These are phyloP conservation scores for Alternaria gaisen DNA, from an alignment of 2,329 filamentous ascomycete genomes.

Conservation along the genomic window DNA sequence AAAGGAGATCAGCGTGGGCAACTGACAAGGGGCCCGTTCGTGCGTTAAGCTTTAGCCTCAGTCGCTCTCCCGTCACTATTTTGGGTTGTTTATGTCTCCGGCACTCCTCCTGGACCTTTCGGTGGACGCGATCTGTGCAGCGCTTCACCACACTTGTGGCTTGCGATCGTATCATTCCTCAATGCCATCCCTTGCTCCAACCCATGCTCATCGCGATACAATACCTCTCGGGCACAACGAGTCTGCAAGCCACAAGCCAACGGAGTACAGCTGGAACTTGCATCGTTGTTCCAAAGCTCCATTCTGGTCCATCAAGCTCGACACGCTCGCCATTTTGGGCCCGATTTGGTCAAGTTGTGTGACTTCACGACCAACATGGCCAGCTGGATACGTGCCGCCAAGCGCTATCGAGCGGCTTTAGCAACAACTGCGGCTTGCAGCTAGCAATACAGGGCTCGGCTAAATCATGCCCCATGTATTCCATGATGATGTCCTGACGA, in stretches of 20 bases:
- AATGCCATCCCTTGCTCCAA: slow-evolving; percentile 19
- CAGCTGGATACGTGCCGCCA: slow-evolving; percentile 3
- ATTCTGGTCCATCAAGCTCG: slow-evolving; percentile 12
- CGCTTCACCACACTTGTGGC: slow-evolving; percentile 8
- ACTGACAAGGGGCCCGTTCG: slow-evolving; percentile 16
- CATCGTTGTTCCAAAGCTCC: slow-evolving; percentile 1
- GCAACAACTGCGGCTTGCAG: slow-evolving; percentile 15
- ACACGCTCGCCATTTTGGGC: background rate
- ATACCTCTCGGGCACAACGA: slow-evolving; percentile 12
- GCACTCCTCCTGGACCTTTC: slow-evolving; percentile 3
- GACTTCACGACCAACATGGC: slow-evolving; percentile 1
- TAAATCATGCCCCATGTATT: slow-evolving; percentile 7
- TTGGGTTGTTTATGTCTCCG: background rate
- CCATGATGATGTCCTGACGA: slow-evolving; percentile 1
- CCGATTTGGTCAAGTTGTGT: slow-evolving; percentile 10
- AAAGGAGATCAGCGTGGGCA: slow-evolving; percentile 10
- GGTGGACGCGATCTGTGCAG: slow-evolving; percentile 11
- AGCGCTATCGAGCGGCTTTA: slow-evolving; percentile 3
- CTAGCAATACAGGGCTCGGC: slow-evolving; percentile 8
- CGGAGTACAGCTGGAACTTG: slow-evolving; percentile 13
- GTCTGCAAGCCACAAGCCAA: slow-evolving; percentile 23
- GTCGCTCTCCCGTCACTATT: slow-evolving; percentile 32
- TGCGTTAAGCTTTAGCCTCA: slow-evolving; percentile 25
- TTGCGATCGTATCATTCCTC: slow-evolving; percentile 12
- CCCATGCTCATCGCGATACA: slow-evolving; percentile 13